Evolutionary conservation across 768 basidiomycete species (phyloP).

Genomic region (Naganishia antarctica): DNA sequence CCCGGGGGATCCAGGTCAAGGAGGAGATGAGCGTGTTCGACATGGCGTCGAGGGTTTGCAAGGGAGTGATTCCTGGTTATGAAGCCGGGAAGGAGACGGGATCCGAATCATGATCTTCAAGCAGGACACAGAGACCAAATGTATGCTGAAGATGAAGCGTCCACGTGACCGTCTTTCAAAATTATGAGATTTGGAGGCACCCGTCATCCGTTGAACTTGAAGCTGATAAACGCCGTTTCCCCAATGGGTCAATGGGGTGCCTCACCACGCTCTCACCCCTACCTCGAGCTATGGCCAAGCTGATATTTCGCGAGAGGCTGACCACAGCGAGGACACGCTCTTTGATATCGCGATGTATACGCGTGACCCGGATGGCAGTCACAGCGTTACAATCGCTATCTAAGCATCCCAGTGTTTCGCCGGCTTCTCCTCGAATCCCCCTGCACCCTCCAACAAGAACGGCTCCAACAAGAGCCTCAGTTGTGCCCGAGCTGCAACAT

Average conservation of each 20-base stretch:
- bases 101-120: neutral
- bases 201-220: too few relatives aligned
- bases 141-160: neutral
- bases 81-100: neutral
- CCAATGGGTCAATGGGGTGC: too few relatives aligned
- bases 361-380: too few relatives aligned
- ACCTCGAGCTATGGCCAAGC: too few relatives aligned
- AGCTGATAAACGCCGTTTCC: too few relatives aligned
- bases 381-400: neutral
- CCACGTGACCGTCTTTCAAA: slow-evolving; percentile 1
- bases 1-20: slow-evolving; percentile 66
- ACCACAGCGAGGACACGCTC: too few relatives aligned
- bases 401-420: slow-evolving; percentile 21
- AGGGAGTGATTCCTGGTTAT: neutral
- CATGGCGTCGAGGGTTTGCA: slow-evolving; percentile 30
- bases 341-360: too few relatives aligned
- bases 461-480: slow-evolving; percentile 22
- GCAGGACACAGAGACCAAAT: neutral
- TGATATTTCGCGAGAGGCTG: too few relatives aligned
- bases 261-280: too few relatives aligned
- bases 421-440: slow-evolving; percentile 19
- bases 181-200: slow-evolving; percentile 10
- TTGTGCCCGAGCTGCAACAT: slow-evolving; percentile 21
- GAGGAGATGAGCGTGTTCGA: slow-evolving; percentile 49
- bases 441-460: slow-evolving; percentile 18